phyloP scores from a whole-genome alignment of 1,139 yeast species.

The Kodamaea plutei region DNA sequence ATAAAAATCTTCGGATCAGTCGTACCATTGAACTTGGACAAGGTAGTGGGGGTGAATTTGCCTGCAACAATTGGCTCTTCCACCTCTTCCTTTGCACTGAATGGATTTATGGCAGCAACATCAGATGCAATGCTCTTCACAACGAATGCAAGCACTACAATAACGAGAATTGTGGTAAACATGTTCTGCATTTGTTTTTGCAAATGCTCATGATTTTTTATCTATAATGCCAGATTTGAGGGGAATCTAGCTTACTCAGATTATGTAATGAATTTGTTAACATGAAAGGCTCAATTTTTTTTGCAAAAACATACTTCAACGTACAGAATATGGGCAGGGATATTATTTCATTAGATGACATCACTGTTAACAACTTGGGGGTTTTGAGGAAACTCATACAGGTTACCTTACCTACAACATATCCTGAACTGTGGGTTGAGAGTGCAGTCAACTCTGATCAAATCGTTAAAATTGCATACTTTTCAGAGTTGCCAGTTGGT shows the following conservation, averaged over 20 bases:
- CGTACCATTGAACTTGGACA: constrained; percentile 74
- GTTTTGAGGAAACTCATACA: constrained; percentile 48
- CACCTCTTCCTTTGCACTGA: constrained; percentile 14
- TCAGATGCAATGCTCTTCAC: constrained; percentile 18
- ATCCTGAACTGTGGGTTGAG: constrained; percentile 44
- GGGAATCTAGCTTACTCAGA: too few relatives aligned
- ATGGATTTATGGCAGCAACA: constrained; percentile 18
- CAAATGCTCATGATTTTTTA: background rate
- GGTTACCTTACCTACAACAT: constrained; percentile 38
- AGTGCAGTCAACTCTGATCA: constrained; percentile 33
- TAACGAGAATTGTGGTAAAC: constrained; percentile 19
- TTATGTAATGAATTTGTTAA: background rate
- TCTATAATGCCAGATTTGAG: background rate
- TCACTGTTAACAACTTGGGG: constrained; percentile 54
- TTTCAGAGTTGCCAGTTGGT: constrained; percentile 69
- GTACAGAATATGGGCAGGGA: constrained; percentile 24
- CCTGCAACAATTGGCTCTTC: constrained; percentile 68
- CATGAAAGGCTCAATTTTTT: background rate
- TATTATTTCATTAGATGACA: constrained; percentile 49
- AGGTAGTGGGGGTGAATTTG: constrained; percentile 72
- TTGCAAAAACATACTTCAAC: background rate
- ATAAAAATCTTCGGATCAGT: constrained; percentile 76
- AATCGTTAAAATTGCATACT: constrained; percentile 46
- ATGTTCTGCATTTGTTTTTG: constrained; percentile 9
- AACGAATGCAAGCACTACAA: constrained; percentile 17